A percentile compares a stretch with the other conserved stretches of the same genome.
Evolutionary conservation across 257 asterid genomes (phyloP).

Genomic region (Echites panduratus): DNA sequence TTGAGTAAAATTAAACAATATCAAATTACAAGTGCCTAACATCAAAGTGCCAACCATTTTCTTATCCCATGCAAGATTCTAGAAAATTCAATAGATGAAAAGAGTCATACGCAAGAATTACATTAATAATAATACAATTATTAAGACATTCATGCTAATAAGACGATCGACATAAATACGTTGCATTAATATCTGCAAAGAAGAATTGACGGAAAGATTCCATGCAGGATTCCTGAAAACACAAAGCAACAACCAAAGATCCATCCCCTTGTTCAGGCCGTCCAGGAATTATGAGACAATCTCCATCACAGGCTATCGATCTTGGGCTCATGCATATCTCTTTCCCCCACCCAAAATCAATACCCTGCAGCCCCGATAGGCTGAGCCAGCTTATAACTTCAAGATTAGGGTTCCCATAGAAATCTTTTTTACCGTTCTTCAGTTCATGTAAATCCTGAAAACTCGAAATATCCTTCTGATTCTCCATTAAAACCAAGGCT

Average conservation of each 20-base stretch:
- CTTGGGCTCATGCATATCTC: conserved; percentile 18
- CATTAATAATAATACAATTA: no score
- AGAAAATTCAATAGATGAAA: no score
- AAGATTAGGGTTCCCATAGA: conserved; percentile 32
- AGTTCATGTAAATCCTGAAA: conserved; percentile 37
- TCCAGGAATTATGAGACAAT: conserved; percentile 15
- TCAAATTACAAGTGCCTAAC: no score
- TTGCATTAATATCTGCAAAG: conserved; percentile 1
- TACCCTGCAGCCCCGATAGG: background rate
- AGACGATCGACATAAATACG: no score
- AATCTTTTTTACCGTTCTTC: conserved; percentile 24
- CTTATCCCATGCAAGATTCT: no score
- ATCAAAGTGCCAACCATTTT: no score
- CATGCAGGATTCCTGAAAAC: conserved; percentile 18
- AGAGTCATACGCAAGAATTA: no score
- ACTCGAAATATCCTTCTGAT: conserved; percentile 27
- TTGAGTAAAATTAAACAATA: no score
- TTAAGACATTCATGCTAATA: no score
- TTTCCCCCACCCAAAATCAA: conserved; percentile 12
- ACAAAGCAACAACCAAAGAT: conserved; percentile 14
- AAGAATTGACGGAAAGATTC: conserved; percentile 7
- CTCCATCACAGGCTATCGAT: conserved; percentile 18
- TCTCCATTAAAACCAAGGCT: conserved; percentile 34
- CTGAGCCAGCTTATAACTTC: background rate
- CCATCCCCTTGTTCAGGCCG: conserved; percentile 10